phyloP scores from a whole-genome alignment of 2,329 filamentous ascomycete species.

The Claviceps purpurea region DNA sequence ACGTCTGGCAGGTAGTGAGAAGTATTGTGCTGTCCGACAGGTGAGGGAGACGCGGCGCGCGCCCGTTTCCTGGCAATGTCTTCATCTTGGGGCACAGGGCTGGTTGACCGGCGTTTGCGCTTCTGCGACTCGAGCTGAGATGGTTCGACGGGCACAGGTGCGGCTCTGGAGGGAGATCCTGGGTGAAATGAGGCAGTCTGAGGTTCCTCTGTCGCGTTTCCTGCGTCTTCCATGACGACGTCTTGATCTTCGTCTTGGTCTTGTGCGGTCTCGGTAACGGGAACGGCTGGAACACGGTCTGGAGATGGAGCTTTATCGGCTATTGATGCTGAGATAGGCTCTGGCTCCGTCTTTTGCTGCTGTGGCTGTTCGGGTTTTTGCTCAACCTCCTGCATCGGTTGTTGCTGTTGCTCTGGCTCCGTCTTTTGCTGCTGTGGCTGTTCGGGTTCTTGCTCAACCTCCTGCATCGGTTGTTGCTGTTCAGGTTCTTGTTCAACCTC shows the following conservation, averaged over 20 bases:
- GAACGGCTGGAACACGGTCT: not conserved
- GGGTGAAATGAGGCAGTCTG: not conserved
- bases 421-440: not conserved
- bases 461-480: not conserved
- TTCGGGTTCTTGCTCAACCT: not conserved
- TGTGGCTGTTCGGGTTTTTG: not conserved
- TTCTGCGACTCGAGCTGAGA: slow-evolving; percentile 38
- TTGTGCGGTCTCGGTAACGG: not conserved
- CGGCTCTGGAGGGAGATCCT: too few species aligned
- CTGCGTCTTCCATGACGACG: not conserved
- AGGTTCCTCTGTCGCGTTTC: not conserved
- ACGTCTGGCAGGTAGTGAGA: slow-evolving; percentile 11
- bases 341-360: not conserved
- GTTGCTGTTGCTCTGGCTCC: not conserved
- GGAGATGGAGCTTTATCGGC: not conserved
- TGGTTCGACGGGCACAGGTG: slow-evolving; percentile 6
- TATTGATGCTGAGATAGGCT: not conserved
- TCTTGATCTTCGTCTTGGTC: not conserved
- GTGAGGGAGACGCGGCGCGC: slow-evolving; percentile 18
- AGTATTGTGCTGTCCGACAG: not conserved
- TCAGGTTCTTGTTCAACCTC: not conserved
- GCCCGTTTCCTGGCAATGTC: slow-evolving; percentile 40
- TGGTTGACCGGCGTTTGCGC: slow-evolving; percentile 53
- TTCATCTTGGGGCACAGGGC: slow-evolving; percentile 41
- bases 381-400: not conserved